Evolutionary conservation across 306 rosid genomes (phyloP).

Genomic region (Alnus rubra): DNA sequence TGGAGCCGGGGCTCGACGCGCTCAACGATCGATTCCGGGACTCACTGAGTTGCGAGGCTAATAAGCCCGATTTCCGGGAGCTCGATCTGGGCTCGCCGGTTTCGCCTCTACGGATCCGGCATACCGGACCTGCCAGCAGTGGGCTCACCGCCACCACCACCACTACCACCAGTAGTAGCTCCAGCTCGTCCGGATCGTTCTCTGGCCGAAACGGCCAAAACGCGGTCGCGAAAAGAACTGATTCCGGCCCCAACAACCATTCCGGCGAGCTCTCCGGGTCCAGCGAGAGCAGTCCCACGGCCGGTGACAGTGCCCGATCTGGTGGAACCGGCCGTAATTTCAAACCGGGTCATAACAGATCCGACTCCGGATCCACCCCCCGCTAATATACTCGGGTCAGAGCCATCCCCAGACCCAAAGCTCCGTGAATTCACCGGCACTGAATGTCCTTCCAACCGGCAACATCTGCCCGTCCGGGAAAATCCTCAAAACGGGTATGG

Average conservation of each 20-base stretch:
- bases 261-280: conserved; percentile 97
- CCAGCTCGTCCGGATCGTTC: conserved; percentile 88
- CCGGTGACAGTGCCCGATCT: conserved; percentile 53
- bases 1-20: conserved; percentile 44
- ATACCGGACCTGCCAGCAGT: conserved; percentile 26
- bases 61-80: conserved; percentile 87
- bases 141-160: conserved; percentile 38
- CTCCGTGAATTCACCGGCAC: conserved; percentile 65
- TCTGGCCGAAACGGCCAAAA: conserved; percentile 62
- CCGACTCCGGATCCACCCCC: conserved; percentile 59
- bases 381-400: conserved; percentile 58
- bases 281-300: conserved; percentile 77
- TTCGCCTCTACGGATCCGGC: conserved; percentile 74
- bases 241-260: conserved; percentile 56
- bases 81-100: conserved; percentile 96
- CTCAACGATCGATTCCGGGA: conserved; percentile 64
- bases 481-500: conserved; percentile 65
- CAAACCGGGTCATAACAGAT: conserved; percentile 63
- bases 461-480: conserved; percentile 92
- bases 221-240: conserved; percentile 49
- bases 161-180: conserved; percentile 58
- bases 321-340: conserved; percentile 30
- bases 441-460: conserved; percentile 74
- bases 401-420: conserved; percentile 17
- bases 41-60: conserved; percentile 55